phyloP scores from a whole-genome alignment of 768 basidiomycete species.

The Mycena leptocephala region DNA sequence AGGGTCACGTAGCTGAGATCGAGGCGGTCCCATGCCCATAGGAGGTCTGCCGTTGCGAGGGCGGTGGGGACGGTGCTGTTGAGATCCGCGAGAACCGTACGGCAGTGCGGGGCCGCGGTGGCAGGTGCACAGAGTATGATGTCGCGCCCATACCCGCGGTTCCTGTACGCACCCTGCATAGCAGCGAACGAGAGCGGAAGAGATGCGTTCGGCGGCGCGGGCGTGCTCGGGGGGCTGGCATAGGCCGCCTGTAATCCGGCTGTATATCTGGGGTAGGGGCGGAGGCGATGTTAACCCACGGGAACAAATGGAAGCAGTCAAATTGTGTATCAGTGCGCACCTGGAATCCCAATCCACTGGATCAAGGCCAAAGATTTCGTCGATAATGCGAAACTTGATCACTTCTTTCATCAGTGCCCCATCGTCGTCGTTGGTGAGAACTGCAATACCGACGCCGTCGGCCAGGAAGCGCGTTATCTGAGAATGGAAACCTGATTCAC shows the following conservation, averaged over 20 bases:
- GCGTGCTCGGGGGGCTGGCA: neutral
- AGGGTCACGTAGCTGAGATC: neutral
- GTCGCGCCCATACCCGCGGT: no score
- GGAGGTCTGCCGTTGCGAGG: neutral
- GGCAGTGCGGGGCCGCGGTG: neutral
- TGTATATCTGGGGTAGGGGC: no score
- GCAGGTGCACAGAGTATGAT: neutral
- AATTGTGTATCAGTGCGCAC: neutral
- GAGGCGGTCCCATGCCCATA: neutral
- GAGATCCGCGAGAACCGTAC: neutral
- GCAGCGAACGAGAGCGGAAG: neutral
- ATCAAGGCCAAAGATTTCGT: neutral
- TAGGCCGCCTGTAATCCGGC: no score
- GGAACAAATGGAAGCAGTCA: no score
- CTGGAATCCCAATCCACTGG: conserved; percentile 2
- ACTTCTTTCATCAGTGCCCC: neutral
- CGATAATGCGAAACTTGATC: conserved; percentile 5
- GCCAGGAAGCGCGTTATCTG: conserved; percentile 5
- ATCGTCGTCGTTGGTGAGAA: conserved; percentile 15
- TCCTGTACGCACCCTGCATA: neutral
- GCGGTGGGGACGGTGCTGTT: neutral
- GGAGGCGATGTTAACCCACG: neutral
- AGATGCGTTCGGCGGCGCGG: neutral
- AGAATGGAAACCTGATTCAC: no score
- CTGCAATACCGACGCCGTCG: neutral